phyloP scores from a whole-genome alignment of 2,329 filamentous ascomycete species.

The Aspergillus quadricinctus region DNA sequence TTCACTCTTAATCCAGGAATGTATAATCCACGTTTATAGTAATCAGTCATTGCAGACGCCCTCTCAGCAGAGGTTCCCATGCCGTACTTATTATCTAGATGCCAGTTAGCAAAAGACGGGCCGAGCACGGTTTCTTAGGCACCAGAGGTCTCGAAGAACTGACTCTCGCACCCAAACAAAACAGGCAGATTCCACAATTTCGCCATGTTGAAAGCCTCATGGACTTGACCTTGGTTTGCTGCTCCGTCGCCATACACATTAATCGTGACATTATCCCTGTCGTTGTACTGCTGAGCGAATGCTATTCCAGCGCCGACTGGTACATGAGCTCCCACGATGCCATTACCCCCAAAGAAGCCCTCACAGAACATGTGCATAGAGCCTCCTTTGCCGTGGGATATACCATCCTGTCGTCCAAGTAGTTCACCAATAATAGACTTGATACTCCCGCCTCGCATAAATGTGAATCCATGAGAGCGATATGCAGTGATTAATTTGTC shows the following conservation, averaged over 20 bases:
- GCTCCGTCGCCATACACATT: slow-evolving; percentile 94
- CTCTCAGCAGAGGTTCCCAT: slow-evolving; percentile 97
- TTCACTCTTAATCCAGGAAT: slow-evolving; percentile 99
- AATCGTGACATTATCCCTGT: slow-evolving; percentile 74
- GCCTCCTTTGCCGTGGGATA: slow-evolving; percentile 94
- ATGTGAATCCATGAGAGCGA: slow-evolving; percentile 92
- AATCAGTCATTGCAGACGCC: slow-evolving; percentile 93
- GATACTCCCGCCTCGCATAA: slow-evolving; percentile 86
- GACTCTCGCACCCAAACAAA: slow-evolving; percentile 95
- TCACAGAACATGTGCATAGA: slow-evolving; percentile 99
- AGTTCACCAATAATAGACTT: slow-evolving; percentile 91
- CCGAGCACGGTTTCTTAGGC: background rate
- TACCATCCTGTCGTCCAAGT: slow-evolving; percentile 85
- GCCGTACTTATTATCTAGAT: slow-evolving; percentile 96
- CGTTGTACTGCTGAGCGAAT: slow-evolving; percentile 89
- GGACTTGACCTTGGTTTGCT: slow-evolving; percentile 96
- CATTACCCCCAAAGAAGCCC: slow-evolving; percentile 95
- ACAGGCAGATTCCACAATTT: slow-evolving; percentile 94
- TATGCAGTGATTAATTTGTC: slow-evolving; percentile 96
- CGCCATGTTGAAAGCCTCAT: slow-evolving; percentile 99
- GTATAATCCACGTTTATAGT: slow-evolving; percentile 99
- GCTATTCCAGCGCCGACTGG: slow-evolving; percentile 91
- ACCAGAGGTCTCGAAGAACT: slow-evolving; percentile 50
- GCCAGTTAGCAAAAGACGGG: slow-evolving; percentile 2
- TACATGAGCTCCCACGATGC: slow-evolving; percentile 95